phyloP scores from a whole-genome alignment of 108 stramenopile genomes.

The Skeletonema marinoi region DNA sequence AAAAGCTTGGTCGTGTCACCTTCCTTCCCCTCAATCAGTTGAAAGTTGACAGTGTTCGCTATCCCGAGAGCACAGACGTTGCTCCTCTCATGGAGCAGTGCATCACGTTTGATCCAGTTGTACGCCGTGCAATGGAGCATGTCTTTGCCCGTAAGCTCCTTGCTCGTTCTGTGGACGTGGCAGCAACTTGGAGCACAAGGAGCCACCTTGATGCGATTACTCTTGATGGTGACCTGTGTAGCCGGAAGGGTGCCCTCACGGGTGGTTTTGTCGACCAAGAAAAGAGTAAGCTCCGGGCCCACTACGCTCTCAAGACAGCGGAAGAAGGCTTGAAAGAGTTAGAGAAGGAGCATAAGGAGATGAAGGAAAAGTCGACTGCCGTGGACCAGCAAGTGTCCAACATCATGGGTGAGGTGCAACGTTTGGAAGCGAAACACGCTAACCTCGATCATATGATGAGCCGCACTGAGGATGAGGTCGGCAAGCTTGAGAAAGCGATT shows the following conservation, averaged over 20 bases:
- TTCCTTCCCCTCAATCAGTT: constrained; percentile 97
- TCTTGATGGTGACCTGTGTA: constrained; percentile 95
- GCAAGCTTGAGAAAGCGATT: constrained; percentile 42
- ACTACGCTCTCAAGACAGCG: constrained; percentile 53
- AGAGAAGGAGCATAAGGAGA: constrained; percentile 50
- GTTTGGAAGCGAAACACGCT: constrained; percentile 74
- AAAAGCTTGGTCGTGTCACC: constrained; percentile 93
- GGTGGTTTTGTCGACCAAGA: constrained; percentile 88
- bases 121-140: constrained; percentile 89
- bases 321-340: constrained; percentile 50
- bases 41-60: constrained; percentile 59
- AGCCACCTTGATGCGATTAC: constrained; percentile 94
- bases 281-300: constrained; percentile 76
- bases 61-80: constrained; percentile 77
- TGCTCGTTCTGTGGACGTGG: constrained; percentile 80
- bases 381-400: constrained; percentile 74
- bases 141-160: constrained; percentile 95
- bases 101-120: constrained; percentile 77
- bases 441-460: constrained; percentile 67
- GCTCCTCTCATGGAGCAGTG: constrained; percentile 71
- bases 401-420: constrained; percentile 69
- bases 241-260: constrained; percentile 88
- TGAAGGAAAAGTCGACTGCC: constrained; percentile 54
- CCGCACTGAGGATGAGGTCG: constrained; percentile 58
- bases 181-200: constrained; percentile 68